Base-by-base conservation (phyloP, 441 rosid genomes). In the Kokia cookei region DNA sequence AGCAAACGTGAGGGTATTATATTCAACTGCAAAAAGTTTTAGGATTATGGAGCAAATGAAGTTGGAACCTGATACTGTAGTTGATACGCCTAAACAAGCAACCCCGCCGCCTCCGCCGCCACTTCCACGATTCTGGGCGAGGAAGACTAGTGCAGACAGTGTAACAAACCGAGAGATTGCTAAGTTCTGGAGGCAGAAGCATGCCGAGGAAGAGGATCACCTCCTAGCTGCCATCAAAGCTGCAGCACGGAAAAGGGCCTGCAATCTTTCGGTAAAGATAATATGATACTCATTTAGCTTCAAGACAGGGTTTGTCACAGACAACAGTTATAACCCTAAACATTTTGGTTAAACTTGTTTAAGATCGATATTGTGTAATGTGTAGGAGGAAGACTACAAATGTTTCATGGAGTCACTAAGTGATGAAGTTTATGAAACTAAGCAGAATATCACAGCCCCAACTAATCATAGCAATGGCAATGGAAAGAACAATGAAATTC, bases 111-210 rank as follows among this genome's bases (percentile, higher is more conserved):
- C 91, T 2, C 89, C 80, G 1, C 88, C 82, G 8, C 89, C 85
- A 37, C 83, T 79, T 81, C 86, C 83, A 0, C 61, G 86, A 59
- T 83, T 81, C 77, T 83, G 86, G 88, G 80, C 57, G 7, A 78
- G 73, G 82, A 87, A 79, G 76, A 65, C 62, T 0, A 68, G 35
- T 3, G 48, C 82, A 58, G 83, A 80, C 12, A 90, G 97, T 65
- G 85, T 92, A 69, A 94, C 98, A 0, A 90, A 90, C 40, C 86
- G 65, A 76, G 93, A 92, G 85, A 94, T 94, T 65, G 94, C 92
- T 22, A 88, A 81, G 82, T 94, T 86, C 73, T 94, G 97, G 97
- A 89, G 90, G 82, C 82, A 74, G 83, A 94, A 86, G 79, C 86
- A 83, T 58, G 70, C 85, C 59, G 83, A 77, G 66, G 94, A 92